Conservation (phyloP, 108 stramenopile genomes). For the Nitzschia sp. region DNA sequence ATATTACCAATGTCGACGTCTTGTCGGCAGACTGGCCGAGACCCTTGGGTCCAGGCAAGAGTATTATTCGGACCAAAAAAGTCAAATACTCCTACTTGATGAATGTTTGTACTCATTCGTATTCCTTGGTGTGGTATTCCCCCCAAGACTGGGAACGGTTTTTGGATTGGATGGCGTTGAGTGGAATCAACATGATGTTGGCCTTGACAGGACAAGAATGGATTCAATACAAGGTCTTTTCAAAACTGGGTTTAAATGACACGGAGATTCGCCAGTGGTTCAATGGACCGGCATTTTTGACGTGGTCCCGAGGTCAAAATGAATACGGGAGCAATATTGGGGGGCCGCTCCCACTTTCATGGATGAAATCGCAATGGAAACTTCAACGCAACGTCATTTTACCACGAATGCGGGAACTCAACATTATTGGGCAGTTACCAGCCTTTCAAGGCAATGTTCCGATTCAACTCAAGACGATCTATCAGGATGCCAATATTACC, state of each 20-base stretch:
- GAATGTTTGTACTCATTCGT: constrained; percentile 60
- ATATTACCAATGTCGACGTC: constrained; percentile 6
- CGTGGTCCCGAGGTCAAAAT: constrained; percentile 58
- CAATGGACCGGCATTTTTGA: constrained; percentile 58
- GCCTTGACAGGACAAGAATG: constrained; percentile 61
- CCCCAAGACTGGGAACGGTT: constrained; percentile 38
- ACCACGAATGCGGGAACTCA: constrained; percentile 40
- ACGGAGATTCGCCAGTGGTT: constrained; percentile 51
- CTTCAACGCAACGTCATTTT: constrained; percentile 43
- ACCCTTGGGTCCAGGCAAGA: neutral
- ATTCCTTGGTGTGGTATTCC: constrained; percentile 54
- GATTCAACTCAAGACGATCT: constrained; percentile 34
- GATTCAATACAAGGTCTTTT: constrained; percentile 43
- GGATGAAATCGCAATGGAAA: constrained; percentile 42
- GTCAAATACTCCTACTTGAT: constrained; percentile 31
- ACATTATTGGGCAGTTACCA: constrained; percentile 49
- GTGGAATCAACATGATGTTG: constrained; percentile 48
- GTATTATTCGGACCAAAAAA: neutral
- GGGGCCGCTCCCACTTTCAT: constrained; percentile 44
- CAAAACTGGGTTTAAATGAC: constrained; percentile 38
- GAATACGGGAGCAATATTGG: constrained; percentile 47
- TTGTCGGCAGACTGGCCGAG: neutral
- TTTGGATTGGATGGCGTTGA: constrained; percentile 51
- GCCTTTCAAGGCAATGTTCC: constrained; percentile 64
- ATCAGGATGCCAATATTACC: constrained; percentile 46